Base-by-base conservation (phyloP, 768 basidiomycete species). In the Rhizopogon salebrosus region DNA sequence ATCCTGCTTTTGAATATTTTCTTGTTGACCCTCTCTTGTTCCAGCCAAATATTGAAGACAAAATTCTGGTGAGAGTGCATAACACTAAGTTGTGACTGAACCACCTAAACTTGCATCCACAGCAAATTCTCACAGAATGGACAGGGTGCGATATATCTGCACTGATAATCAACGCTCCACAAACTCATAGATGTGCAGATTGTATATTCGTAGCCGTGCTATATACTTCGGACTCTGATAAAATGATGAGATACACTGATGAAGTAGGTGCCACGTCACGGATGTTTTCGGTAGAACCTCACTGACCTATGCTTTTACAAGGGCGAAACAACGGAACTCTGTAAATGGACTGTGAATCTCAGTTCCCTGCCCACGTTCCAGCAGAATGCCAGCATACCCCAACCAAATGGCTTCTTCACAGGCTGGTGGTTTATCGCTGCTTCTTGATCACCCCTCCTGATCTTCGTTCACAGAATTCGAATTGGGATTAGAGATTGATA, bases 291-390 rank as follows among this genome's bases (percentile, higher is more conserved):
- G 31, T 34, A 29, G 48, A 37, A 39, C 6, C 41, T 41, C 23
- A 52, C 23, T 70, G 62, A 69, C 65, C 55, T 54, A 55, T 57
- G 1, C 61, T 41, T 58, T 51, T 52, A 48, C 53, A 56, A 79
- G 77, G 87, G 87, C 26, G 87, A 87, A 62, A 84, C 80, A 3
- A 71, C 64, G 55, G 87, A 90, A 64, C 69, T 90, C 42, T 90
- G 88, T 72, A 85, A 87, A 70, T 93, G 91, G 91, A 92, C 87
- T 9, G 90, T 93, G 31, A 86, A 93, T 67, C 75, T 93, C 48
- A 80, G 82, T 39, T 77, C 85, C 23, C 70, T 93, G 49, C 91
- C 91, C 36, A 83, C 82, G 45, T 92, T 92, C 74, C 84, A 80
- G 64, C 81, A 83, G 56, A 84, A 86, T 58, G 85, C 86, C 46